A percentile compares a stretch with the other conserved stretches of the same genome.
Evolutionary conservation across 2,329 filamentous ascomycete genomes (phyloP).

Genomic region (Colletotrichum euphorbiae): DNA sequence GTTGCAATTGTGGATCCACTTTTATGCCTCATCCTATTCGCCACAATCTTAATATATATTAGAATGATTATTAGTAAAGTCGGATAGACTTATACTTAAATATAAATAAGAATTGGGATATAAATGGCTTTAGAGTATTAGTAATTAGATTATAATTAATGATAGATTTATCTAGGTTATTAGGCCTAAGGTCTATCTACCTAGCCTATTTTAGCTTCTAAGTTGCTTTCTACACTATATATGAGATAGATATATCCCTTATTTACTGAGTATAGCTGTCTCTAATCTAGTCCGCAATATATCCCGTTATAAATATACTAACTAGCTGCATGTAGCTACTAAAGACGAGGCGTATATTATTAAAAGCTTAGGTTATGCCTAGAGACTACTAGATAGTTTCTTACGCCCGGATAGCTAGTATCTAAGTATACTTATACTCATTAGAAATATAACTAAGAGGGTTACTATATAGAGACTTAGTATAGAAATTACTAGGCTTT

Average conservation of each 20-base stretch:
- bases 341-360: slow-evolving; percentile 12
- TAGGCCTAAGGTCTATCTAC: neutral
- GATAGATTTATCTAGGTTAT: neutral
- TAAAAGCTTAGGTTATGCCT: neutral
- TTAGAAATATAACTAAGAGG: slow-evolving; percentile 6
- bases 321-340: neutral
- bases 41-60: too few relatives aligned
- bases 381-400: slow-evolving; percentile 11
- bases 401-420: neutral
- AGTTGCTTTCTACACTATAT: neutral
- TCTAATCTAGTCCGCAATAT: neutral
- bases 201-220: neutral
- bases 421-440: slow-evolving; percentile 1
- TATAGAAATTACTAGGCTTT: neutral
- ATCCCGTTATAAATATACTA: slow-evolving; percentile 7
- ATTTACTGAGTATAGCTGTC: neutral
- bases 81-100: neutral
- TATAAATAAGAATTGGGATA: neutral
- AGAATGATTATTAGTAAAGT: neutral
- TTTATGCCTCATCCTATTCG: too few relatives aligned
- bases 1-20: too few relatives aligned
- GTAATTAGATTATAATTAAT: neutral
- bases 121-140: neutral
- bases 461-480: slow-evolving; percentile 3
- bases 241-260: neutral